Evolutionary conservation across 2,329 filamentous ascomycete species (phyloP).

Genomic region (Colletotrichum limetticola): DNA sequence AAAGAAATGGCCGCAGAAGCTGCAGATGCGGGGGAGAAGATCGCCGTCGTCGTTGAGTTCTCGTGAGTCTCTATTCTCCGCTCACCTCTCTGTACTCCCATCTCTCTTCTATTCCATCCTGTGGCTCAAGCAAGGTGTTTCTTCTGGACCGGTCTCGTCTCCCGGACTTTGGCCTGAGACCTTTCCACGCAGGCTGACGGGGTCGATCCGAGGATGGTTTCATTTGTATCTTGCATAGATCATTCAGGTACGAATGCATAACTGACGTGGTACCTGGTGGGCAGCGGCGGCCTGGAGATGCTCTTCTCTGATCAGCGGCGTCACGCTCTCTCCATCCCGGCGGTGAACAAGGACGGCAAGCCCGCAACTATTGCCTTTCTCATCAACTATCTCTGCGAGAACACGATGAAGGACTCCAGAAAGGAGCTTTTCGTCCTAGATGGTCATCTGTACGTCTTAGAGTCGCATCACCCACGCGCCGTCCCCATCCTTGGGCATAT

Average conservation of each 20-base stretch:
- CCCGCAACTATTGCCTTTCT: conserved; percentile 79
- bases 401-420: conserved; percentile 85
- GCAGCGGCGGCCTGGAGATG: conserved; percentile 90
- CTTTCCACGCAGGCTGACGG: background rate
- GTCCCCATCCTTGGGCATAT: conserved; percentile 25
- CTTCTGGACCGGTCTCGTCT: conserved; percentile 2
- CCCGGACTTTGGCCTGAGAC: background rate
- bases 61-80: conserved; percentile 50
- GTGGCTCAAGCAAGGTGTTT: background rate
- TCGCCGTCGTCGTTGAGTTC: conserved; percentile 79
- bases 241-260: conserved; percentile 5
- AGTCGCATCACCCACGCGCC: conserved; percentile 27
- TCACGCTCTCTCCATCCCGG: conserved; percentile 76
- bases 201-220: background rate
- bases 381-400: conserved; percentile 80
- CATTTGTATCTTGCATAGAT: conserved; percentile 11
- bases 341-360: conserved; percentile 66
- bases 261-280: conserved; percentile 19
- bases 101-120: background rate
- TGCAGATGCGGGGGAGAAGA: conserved; percentile 41
- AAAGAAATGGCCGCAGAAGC: conserved; percentile 27
- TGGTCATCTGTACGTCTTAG: conserved; percentile 79
- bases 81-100: background rate
- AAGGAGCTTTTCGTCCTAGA: conserved; percentile 93
- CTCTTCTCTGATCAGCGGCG: conserved; percentile 87